phyloP scores from a whole-genome alignment of 371 early-diverging fungal genomes.

The Mortierella sp. region DNA sequence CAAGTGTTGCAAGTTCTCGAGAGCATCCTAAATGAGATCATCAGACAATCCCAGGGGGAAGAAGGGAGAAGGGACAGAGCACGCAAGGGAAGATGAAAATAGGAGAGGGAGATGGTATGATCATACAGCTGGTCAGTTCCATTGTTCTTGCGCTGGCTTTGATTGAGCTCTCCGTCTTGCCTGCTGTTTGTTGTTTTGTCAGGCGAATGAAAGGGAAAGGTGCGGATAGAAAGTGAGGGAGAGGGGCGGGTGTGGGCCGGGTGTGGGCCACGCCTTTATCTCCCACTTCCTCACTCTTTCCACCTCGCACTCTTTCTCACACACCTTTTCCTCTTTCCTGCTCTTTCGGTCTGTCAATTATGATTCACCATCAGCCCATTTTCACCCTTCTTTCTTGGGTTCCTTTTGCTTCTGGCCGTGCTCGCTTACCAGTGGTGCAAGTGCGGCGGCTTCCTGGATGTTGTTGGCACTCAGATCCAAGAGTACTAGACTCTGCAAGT shows the following conservation, averaged over 20 bases:
- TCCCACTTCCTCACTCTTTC: not conserved
- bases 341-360: not conserved
- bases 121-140: not conserved
- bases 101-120: not conserved
- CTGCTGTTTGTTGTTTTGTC: not conserved
- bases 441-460: conserved; percentile 33
- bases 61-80: not conserved
- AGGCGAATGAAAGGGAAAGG: not conserved
- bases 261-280: not conserved
- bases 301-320: not conserved
- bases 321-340: not conserved
- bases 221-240: too few species aligned
- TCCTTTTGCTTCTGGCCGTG: not conserved
- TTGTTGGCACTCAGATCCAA: conserved; percentile 46
- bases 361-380: conserved; percentile 9
- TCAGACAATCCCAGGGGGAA: conserved; percentile 1
- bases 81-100: not conserved
- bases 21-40: conserved; percentile 27
- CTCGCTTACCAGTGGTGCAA: conserved; percentile 45
- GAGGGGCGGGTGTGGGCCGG: not conserved
- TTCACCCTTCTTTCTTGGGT: too few species aligned
- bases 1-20: conserved; percentile 35
- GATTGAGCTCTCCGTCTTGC: not conserved
- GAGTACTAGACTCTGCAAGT: conserved; percentile 38
- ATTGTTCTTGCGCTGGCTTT: not conserved